Conservation (phyloP, 2,329 filamentous ascomycete species). For the Nemania sp. region DNA sequence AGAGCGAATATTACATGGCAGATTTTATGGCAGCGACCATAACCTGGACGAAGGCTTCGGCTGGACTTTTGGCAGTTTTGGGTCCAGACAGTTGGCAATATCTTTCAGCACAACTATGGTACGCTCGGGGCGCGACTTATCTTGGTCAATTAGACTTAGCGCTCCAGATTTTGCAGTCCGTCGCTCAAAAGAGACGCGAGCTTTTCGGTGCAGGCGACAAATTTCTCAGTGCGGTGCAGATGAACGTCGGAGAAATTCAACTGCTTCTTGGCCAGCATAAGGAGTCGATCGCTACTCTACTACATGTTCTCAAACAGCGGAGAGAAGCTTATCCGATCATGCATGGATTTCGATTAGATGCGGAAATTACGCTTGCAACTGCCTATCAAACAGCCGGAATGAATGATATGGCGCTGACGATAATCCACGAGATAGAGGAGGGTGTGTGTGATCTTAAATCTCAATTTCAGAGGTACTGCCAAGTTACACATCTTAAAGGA, state of each 20-base stretch:
- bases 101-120: not conserved
- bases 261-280: not conserved
- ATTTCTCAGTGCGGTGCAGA: not conserved
- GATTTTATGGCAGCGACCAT: not conserved
- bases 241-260: conserved; percentile 1
- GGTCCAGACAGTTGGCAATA: not conserved
- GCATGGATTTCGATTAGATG: not conserved
- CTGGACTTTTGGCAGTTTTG: not conserved
- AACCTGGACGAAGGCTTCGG: not conserved
- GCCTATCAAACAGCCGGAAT: not conserved
- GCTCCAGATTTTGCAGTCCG: not conserved
- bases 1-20: conserved; percentile 1
- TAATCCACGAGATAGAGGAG: not conserved
- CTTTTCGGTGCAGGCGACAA: not conserved
- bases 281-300: not conserved
- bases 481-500: not conserved
- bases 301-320: not conserved
- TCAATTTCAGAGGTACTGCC: not conserved
- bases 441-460: not conserved
- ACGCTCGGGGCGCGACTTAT: not conserved
- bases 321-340: not conserved
- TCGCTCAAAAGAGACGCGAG: not conserved
- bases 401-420: not conserved
- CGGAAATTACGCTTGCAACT: not conserved
- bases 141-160: not conserved